Percentiles rank a stretch among this genome's conserved stretches.
Evolutionary conservation across 1,139 yeast species (phyloP).

Genomic region (Diutina mesorugosa): DNA sequence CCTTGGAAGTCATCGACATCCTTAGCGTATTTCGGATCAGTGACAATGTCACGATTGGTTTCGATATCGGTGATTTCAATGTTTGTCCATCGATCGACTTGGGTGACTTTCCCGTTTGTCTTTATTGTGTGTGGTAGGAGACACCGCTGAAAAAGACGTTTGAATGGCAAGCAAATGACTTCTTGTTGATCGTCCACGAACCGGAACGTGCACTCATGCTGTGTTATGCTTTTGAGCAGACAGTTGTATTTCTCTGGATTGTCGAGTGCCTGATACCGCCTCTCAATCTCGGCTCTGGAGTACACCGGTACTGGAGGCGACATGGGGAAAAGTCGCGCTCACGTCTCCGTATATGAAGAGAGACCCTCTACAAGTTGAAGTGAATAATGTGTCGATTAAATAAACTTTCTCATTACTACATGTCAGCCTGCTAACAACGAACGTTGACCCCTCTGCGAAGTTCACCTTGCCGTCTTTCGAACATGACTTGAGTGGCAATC

Average conservation of each 20-base stretch:
- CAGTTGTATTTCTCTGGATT: slow-evolving; percentile 26
- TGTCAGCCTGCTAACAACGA: slow-evolving; percentile 14
- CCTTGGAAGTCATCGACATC: slow-evolving; percentile 22
- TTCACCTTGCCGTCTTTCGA: slow-evolving; percentile 80
- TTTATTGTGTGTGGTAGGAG: slow-evolving; percentile 13
- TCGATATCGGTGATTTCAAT: slow-evolving; percentile 28
- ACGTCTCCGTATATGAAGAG: not conserved
- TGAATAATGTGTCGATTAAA: too few species aligned
- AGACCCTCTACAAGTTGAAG: too few species aligned
- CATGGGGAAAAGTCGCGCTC: slow-evolving; percentile 13
- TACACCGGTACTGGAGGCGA: slow-evolving; percentile 38
- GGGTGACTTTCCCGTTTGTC: slow-evolving; percentile 15
- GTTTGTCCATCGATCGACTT: slow-evolving; percentile 20
- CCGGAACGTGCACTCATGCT: slow-evolving; percentile 36
- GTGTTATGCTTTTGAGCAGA: slow-evolving; percentile 28
- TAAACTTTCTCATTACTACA: not conserved
- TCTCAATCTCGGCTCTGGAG: slow-evolving; percentile 16
- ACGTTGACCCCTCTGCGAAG: slow-evolving; percentile 72
- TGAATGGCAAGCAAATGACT: slow-evolving; percentile 42
- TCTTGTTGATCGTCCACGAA: slow-evolving; percentile 18
- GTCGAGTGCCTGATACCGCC: slow-evolving; percentile 15
- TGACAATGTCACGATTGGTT: slow-evolving; percentile 20
- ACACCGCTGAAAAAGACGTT: slow-evolving; percentile 38
- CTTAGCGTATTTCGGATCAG: slow-evolving; percentile 11
- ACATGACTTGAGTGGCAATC: slow-evolving; percentile 87